Conservation (phyloP, 208 protist species). For the Herpetomonas samuelpessoai region DNA sequence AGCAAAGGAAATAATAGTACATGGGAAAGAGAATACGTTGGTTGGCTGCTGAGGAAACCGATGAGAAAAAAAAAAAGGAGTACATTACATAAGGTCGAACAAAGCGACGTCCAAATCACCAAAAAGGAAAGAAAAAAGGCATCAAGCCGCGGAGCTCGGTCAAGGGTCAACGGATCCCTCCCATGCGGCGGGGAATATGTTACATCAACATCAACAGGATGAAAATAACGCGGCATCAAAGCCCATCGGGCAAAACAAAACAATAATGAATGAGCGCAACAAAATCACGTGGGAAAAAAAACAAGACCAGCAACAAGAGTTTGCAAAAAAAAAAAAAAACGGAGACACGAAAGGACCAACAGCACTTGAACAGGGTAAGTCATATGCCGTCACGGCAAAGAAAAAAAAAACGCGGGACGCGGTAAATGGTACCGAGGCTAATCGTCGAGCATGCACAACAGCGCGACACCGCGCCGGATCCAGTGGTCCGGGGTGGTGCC, state of each 20-base stretch:
- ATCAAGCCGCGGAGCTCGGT: not conserved
- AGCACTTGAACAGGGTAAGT: too few species aligned
- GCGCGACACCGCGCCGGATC: slow-evolving; percentile 90
- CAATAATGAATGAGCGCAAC: not conserved
- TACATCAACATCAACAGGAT: not conserved
- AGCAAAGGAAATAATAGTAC: slow-evolving; percentile 6
- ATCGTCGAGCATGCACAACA: slow-evolving; percentile 93
- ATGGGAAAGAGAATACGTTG: slow-evolving; percentile 9
- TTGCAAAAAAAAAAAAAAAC: too few species aligned
- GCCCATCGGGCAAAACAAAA: not conserved
- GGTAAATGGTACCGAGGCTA: too few species aligned
- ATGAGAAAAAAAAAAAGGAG: too few species aligned
- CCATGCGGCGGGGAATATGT: too few species aligned
- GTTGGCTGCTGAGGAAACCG: too few species aligned
- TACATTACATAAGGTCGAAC: too few species aligned
- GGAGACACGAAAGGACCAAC: not conserved
- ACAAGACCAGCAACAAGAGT: not conserved
- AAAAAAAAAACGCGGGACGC: too few species aligned
- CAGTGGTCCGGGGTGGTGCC: slow-evolving; percentile 72
- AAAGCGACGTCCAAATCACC: not conserved
- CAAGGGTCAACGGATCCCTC: not conserved
- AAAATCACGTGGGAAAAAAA: not conserved
- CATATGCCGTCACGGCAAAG: too few species aligned
- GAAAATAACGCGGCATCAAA: slow-evolving; percentile 7
- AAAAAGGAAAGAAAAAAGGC: slow-evolving; percentile 3